Base-by-base conservation (phyloP, 176 grass and related monocot species). In the Bolboschoenus planiculmis region DNA sequence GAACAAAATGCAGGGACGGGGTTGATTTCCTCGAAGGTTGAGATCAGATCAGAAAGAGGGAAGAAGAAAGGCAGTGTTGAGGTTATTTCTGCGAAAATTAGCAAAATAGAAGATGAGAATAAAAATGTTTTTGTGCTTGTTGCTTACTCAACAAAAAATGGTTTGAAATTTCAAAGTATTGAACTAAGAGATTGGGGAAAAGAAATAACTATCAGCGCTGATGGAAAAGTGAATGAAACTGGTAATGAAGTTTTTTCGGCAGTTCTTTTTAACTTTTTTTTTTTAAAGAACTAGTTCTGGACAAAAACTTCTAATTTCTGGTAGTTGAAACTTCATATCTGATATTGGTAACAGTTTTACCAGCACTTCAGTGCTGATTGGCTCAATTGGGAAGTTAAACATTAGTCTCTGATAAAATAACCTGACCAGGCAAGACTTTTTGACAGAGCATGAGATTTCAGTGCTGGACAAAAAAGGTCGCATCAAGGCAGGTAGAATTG, bases 31-130 rank as follows among this genome's bases (percentile, higher is more conserved):
- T 81, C 64, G 11, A 91, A 85, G 81, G 85, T 85, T 29, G 51
- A 63, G 6, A 74, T 85, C 1, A 88, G 82, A 91, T 57, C n/a
- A 0, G 84, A 85, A 55, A 79, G 67, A 64, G 23, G 61, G 53
- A 76, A 80, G 56, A 85, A 56, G 61, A 88, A 83, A 77, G 70
- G 47, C 23, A 40, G 78, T 79, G 34, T 61, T 44, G 70, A 71
- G 37, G 81, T 91, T 61, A 47, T 91, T 83, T 91, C 83, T 55
- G 86, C 89, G 40, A 88, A 65, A 63, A 81, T 91, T 81, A 59
- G 78, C n/a, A 30, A 91, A 61, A 60, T 46, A 75, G 42, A 63
- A 63, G 89, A 88, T 36, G 86, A 83, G 46, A 84, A 56, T 33
- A 60, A 59, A 26, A 39, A 44, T 43, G 48, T 85, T 35, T 85